Conservation (phyloP, 768 basidiomycete genomes). For the Boletus rubroflammeus region DNA sequence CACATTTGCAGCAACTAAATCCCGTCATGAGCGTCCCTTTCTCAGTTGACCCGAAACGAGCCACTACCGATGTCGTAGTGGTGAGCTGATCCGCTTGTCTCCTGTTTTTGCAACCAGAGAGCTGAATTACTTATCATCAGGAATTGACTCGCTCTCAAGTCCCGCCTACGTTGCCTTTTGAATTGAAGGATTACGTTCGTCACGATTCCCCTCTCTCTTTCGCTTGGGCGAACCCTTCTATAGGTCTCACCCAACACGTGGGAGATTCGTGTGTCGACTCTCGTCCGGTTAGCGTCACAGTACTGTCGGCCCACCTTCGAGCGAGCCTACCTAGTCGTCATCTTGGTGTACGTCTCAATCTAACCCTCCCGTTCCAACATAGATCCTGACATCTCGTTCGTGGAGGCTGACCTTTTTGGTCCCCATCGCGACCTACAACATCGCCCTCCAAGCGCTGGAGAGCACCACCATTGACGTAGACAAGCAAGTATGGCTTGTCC, state of each 20-base stretch:
- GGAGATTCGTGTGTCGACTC: constrained; percentile 39
- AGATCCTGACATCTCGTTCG: not conserved
- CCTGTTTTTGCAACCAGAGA: not conserved
- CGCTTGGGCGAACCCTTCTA: not conserved
- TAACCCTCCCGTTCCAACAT: not conserved
- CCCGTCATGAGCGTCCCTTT: constrained; percentile 13
- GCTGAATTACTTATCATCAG: constrained; percentile 13
- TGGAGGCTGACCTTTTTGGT: constrained; percentile 38
- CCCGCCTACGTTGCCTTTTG: constrained; percentile 34
- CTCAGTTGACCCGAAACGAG: constrained; percentile 9
- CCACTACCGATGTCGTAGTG: constrained; percentile 22
- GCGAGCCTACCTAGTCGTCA: constrained; percentile 37
- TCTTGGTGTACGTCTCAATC: constrained; percentile 36
- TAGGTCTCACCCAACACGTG: constrained; percentile 45
- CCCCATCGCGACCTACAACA: constrained; percentile 38
- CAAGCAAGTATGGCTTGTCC: constrained; percentile 32
- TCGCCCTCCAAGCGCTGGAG: constrained; percentile 25
- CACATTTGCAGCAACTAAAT: not conserved
- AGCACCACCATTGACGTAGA: constrained; percentile 3
- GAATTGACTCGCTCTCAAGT: constrained; percentile 33
- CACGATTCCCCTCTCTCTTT: constrained; percentile 1
- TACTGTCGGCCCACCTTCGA: constrained; percentile 47
- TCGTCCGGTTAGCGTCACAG: constrained; percentile 35
- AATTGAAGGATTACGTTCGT: constrained; percentile 37
- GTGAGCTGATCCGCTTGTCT: constrained; percentile 13